Evolutionary conservation across 2,329 filamentous ascomycete species (phyloP).

Genomic region (Whalleya microplaca): DNA sequence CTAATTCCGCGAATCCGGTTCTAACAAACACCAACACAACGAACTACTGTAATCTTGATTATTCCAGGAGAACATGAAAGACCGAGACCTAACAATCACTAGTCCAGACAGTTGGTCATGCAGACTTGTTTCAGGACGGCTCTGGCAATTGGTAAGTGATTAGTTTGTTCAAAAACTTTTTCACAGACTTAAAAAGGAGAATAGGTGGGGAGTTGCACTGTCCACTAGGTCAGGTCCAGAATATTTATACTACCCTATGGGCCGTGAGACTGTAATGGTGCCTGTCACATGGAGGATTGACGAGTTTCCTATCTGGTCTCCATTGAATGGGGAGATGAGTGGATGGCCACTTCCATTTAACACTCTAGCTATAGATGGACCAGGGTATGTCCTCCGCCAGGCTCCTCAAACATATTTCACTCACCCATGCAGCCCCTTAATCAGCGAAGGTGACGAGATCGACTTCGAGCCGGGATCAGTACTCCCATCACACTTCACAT

Average conservation of each 20-base stretch:
- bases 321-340: conserved; percentile 41
- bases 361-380: conserved; percentile 27
- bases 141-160: conserved; percentile 40
- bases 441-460: conserved; percentile 47
- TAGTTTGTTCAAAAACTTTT: not conserved
- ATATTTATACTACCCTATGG: conserved; percentile 47
- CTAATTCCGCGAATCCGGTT: conserved; percentile 48
- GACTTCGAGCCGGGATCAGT: conserved; percentile 48
- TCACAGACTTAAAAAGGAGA: not conserved
- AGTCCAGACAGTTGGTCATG: conserved; percentile 60
- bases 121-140: conserved; percentile 58
- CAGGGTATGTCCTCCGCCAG: conserved; percentile 32
- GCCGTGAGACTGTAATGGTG: conserved; percentile 47
- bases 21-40: conserved; percentile 50
- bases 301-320: conserved; percentile 42
- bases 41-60: conserved; percentile 40
- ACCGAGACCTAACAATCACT: not conserved
- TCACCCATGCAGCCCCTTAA: conserved; percentile 43
- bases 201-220: conserved; percentile 46
- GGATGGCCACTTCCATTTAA: conserved; percentile 35
- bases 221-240: conserved; percentile 45
- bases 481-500: conserved; percentile 58
- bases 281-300: conserved; percentile 42
- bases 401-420: conserved; percentile 13
- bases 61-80: too few relatives aligned